Evolutionary conservation across 441 rosid genomes (phyloP), one percentile per base, ranked within the genome.

Genomic region (Brassica hybrid): DNA sequence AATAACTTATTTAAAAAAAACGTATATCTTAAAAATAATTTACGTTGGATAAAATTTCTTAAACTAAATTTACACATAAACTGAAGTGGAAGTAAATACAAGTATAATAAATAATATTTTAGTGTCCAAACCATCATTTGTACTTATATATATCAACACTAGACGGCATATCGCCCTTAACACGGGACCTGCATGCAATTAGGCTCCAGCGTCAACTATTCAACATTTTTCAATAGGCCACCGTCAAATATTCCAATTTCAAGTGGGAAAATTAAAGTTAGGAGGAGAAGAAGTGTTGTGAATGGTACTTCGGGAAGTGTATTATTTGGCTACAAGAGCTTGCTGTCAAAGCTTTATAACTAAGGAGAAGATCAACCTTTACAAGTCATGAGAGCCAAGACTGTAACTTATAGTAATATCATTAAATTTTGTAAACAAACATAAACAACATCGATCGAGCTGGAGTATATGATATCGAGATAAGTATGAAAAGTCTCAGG

Each of bases 121-220:
- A 41, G 34, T 8, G 58, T 41, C 16, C 43, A 60, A 45, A 72
- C 30, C 34, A 30, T 27, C 61, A 48, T 30, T 30, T 72, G 48
- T 45, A 62, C n/a, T 41, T 10, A 41, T 9, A 41, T 11, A 41
- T 41, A 41, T 41, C 48, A 41, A 43, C 9, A 6, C 41, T 34
- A 34, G 41, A 62, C 30, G 54, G 19, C 21, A 48, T 27, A 63
- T 21, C 62, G 16, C 69, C 18, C 34, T 13, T 34, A 65, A 57
- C 73, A 75, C 68, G 67, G 50, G 50, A 60, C 54, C 43, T 68
- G 68, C 79, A 60, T 75, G 38, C 66, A 66, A 6, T 38, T 56
- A 6, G 10, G 41, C 57, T 16, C 32, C 14, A 45, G 5, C 30
- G 32, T 30, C 74, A 62, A 69, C 43, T 50, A 34, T 34, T 69